phyloP scores from a whole-genome alignment of 208 protist species.

The Crithidia bombi region DNA sequence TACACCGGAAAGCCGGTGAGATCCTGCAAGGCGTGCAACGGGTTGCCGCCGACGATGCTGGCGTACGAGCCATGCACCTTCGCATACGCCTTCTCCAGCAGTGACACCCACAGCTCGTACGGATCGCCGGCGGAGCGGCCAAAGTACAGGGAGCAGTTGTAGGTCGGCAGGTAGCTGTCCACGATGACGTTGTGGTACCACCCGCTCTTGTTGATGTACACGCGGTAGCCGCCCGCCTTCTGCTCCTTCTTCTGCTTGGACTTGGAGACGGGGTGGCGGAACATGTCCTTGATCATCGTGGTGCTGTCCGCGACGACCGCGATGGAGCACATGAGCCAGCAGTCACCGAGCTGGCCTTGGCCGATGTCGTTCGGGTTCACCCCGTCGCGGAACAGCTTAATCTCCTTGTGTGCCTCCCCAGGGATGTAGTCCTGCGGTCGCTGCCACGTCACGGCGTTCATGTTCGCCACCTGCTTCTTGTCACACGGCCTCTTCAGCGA shows the following conservation, averaged over 20 bases:
- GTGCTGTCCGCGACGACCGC: constrained; percentile 46
- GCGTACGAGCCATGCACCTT: constrained; percentile 81
- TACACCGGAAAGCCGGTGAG: constrained; percentile 53
- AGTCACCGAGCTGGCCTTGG: constrained; percentile 72
- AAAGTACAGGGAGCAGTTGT: constrained; percentile 34
- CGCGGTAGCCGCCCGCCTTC: constrained; percentile 38
- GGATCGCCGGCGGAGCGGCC: constrained; percentile 44
- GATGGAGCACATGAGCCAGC: constrained; percentile 68
- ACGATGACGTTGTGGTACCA: constrained; percentile 57
- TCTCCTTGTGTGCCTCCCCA: constrained; percentile 27
- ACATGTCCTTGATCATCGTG: constrained; percentile 47
- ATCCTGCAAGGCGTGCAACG: constrained; percentile 64
- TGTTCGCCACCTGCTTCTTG: constrained; percentile 29
- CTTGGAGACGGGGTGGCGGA: constrained; percentile 38
- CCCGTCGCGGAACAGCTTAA: constrained; percentile 43
- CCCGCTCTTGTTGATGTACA: constrained; percentile 46
- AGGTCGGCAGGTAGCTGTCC: constrained; percentile 66
- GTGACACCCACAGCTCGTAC: constrained; percentile 71
- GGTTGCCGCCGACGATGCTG: constrained; percentile 60
- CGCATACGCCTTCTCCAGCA: constrained; percentile 90
- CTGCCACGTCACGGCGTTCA: constrained; percentile 48
- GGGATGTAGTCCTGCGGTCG: constrained; percentile 64
- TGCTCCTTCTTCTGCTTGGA: constrained; percentile 22
- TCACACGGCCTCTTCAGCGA: constrained; percentile 43
- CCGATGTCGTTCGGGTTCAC: constrained; percentile 46